Conservation (phyloP, 176 grass and related monocot genomes). For the Miscanthus lutarioriparius region DNA sequence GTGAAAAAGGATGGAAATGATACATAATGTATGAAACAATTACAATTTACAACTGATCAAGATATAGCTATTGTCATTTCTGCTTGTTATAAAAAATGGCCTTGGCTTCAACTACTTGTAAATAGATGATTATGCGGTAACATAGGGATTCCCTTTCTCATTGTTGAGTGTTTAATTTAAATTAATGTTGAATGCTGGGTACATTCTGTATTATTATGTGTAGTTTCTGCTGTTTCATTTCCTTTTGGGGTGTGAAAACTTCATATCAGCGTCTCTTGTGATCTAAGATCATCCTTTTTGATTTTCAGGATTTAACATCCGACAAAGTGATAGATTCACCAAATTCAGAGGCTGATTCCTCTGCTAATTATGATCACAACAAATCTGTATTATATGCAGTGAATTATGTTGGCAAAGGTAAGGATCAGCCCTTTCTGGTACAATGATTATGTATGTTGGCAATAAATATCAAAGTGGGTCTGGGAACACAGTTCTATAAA, state of each 20-base stretch:
- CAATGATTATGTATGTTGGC: constrained; percentile 3
- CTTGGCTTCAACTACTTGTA: not conserved
- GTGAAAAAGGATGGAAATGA: not conserved
- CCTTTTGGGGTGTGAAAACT: not conserved
- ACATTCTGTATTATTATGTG: constrained; percentile 2
- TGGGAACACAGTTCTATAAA: not conserved
- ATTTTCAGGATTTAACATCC: constrained; percentile 69
- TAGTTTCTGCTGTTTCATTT: not conserved
- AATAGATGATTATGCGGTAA: no score
- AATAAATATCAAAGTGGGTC: not conserved
- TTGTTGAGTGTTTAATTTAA: no score
- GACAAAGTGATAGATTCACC: constrained; percentile 44
- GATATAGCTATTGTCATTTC: constrained; percentile 14
- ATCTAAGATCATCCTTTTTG: not conserved
- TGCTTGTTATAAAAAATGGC: constrained; percentile 2
- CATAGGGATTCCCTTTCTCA: no score
- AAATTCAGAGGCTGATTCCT: constrained; percentile 52
- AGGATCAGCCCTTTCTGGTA: not conserved
- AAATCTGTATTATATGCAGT: constrained; percentile 53
- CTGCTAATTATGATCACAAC: constrained; percentile 44
- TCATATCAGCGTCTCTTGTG: not conserved
- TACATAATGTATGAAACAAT: not conserved
- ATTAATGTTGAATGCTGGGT: no score
- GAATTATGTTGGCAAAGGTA: constrained; percentile 63
- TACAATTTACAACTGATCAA: not conserved